Evolutionary conservation across 345 rosid genomes (phyloP).

Genomic region (Populus tremula): DNA sequence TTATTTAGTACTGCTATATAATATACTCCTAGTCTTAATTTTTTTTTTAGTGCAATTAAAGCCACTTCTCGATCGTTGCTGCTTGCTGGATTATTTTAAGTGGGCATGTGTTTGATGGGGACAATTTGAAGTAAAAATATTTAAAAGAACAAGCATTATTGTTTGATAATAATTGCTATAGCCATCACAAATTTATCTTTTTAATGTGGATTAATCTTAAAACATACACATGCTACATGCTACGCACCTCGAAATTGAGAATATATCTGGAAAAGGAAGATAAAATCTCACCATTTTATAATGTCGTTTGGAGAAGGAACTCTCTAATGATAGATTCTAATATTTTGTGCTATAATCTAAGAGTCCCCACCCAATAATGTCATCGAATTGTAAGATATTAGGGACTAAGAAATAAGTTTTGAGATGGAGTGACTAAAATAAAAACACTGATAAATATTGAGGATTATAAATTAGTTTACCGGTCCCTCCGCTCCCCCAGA

Average conservation of each 20-base stretch:
- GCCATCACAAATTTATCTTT: constrained; percentile 13
- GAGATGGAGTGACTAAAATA: background rate
- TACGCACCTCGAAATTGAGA: background rate
- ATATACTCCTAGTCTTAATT: background rate
- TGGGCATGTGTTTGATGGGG: constrained; percentile 19
- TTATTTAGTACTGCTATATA: background rate
- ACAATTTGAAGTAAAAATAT: background rate
- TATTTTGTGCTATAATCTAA: too few species aligned
- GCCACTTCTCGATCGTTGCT: constrained; percentile 21
- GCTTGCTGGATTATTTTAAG: background rate
- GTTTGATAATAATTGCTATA: background rate
- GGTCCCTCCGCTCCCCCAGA: background rate
- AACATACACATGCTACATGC: background rate
- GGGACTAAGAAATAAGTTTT: background rate
- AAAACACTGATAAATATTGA: too few species aligned
- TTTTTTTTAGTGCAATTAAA: background rate
- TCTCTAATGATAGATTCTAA: too few species aligned
- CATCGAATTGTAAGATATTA: background rate
- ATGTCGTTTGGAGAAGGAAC: too few species aligned
- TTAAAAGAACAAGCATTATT: constrained; percentile 5
- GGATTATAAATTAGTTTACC: too few species aligned
- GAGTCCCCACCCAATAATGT: background rate
- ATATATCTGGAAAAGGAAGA: background rate
- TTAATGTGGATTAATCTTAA: background rate
- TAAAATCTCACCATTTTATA: too few species aligned